Evolutionary conservation across 1,139 yeast species (phyloP), one percentile per base, ranked within the genome.

Genomic region (Arxiozyma heterogenica): DNA sequence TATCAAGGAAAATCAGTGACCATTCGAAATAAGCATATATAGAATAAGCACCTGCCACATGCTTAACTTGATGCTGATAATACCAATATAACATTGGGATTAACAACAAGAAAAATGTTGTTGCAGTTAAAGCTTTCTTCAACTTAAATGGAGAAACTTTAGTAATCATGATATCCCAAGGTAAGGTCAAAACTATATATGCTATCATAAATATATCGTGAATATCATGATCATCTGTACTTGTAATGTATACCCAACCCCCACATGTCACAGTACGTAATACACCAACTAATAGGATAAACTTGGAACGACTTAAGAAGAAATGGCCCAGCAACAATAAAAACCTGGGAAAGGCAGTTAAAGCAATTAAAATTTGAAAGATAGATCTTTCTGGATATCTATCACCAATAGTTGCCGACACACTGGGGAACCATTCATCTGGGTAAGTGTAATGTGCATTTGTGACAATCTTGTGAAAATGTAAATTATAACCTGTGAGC

Each of bases 381-480:
- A 93, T 74, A 1, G 96, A 87, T 61, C 98, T 77, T 71, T 93
- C 98, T 0, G 98, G 98, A 66, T 90, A 93, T 59, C 97, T 72
- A 67, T 93, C 98, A 51, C 98, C 98, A 67, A 93, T 93, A 1
- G 98, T 81, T 1, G 98, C 98, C 39, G 95, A 86, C 1, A 93
- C 98, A 63, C 95, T 85, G 1, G 98, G 98, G 66, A 93, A 91
- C 98, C 98, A 93, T 71, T 93, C 98, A 56, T 90, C 94, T 1
- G 98, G 98, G 66, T 88, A 93, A 0, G 96, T 95, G 66, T 76
- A 91, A 58, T 82, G 81, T 48, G 93, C 85, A 68, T 93, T 93
- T 63, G 83, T 76, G 15, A 93, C 96, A 65, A 93, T 93, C 68
- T 93, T 91, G 58, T 85, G 74, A 69, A 83, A 90, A 69, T 90